Conservation (phyloP, 2,329 filamentous ascomycete species). For the Kalmusia sp. region DNA sequence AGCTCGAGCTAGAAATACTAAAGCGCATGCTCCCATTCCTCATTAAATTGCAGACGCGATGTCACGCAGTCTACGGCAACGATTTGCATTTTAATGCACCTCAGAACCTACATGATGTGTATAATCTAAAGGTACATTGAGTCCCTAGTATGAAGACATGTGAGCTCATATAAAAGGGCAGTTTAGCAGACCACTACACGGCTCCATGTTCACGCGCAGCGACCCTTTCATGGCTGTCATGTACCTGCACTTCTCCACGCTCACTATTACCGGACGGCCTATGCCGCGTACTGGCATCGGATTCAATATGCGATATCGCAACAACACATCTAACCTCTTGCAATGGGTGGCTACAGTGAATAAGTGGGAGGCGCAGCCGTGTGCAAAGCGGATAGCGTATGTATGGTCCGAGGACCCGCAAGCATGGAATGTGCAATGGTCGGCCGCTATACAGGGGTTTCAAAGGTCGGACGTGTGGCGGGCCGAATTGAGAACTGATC, state of each 20-base stretch:
- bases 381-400: too few relatives aligned
- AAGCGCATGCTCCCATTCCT: constrained; percentile 5
- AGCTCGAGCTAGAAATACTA: constrained; percentile 13
- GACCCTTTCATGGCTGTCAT: constrained; percentile 13
- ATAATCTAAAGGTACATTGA: constrained; percentile 8
- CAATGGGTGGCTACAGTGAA: too few relatives aligned
- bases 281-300: neutral
- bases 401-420: too few relatives aligned
- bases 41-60: neutral
- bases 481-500: too few relatives aligned
- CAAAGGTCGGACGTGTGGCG: too few relatives aligned
- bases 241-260: constrained; percentile 11
- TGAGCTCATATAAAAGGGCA: too few relatives aligned
- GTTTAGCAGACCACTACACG: neutral
- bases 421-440: too few relatives aligned
- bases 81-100: constrained; percentile 8
- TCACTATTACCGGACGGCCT: constrained; percentile 4
- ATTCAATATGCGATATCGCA: too few relatives aligned
- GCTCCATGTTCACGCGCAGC: constrained; percentile 1
- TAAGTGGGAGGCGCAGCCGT: too few relatives aligned
- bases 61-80: neutral
- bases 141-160: neutral
- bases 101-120: neutral
- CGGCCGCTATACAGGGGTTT: too few relatives aligned
- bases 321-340: too few relatives aligned